These are phyloP conservation scores for Didymella glomerata DNA, from an alignment of 2,329 filamentous ascomycete species.

Conservation along the genomic window DNA sequence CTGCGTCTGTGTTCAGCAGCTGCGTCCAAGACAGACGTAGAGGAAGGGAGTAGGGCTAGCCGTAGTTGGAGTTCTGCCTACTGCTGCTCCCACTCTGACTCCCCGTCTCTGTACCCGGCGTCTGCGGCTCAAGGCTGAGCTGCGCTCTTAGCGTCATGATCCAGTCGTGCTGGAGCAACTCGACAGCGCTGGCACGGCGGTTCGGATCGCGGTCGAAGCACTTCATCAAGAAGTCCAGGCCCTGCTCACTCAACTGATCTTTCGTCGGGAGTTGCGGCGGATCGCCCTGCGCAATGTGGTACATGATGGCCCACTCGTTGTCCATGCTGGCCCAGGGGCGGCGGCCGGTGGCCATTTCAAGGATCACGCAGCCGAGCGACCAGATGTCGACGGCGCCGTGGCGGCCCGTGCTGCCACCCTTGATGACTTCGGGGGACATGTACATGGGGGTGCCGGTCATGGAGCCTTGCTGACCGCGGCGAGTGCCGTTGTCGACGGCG, in stretches of 20 bases:
- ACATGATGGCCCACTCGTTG: conserved; percentile 99
- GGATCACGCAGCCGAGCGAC: conserved; percentile 94
- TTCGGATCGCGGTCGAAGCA: conserved; percentile 88
- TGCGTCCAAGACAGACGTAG: background rate
- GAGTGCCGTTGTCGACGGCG: conserved; percentile 66
- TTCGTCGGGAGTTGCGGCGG: conserved; percentile 81
- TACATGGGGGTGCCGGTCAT: conserved; percentile 99
- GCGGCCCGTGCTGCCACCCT: conserved; percentile 75
- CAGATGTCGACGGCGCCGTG: conserved; percentile 92
- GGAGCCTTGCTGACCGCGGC: conserved; percentile 71
- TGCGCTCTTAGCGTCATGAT: conserved; percentile 62
- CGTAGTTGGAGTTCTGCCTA: conserved; percentile 49
- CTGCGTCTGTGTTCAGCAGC: background rate
- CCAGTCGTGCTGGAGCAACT: conserved; percentile 95
- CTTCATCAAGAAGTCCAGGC: conserved; percentile 85
- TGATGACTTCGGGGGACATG: conserved; percentile 99
- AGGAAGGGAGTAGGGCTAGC: conserved; percentile 23
- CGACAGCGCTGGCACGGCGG: conserved; percentile 80
- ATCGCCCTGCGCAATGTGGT: conserved; percentile 98
- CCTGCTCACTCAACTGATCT: conserved; percentile 84
- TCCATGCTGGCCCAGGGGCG: conserved; percentile 95
- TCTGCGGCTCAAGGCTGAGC: conserved; percentile 57
- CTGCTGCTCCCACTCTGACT: conserved; percentile 34
- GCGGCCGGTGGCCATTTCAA: conserved; percentile 96
- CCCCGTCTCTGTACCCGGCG: conserved; percentile 49